These are phyloP conservation scores for Ogataea methanolica DNA, from an alignment of 805 yeast species.

Conservation along the genomic window DNA sequence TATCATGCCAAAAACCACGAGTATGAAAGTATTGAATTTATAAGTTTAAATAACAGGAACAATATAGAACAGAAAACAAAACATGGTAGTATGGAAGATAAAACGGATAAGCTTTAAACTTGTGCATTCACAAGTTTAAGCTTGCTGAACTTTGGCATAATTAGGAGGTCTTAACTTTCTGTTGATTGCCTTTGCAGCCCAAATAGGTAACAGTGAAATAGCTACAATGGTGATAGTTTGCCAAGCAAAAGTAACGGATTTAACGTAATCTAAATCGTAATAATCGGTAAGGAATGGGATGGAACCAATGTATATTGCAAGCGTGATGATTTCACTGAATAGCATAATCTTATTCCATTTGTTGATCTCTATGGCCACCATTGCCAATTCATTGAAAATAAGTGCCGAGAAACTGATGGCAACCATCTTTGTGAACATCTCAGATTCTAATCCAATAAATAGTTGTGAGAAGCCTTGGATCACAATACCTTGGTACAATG, in stretches of 20 bases:
- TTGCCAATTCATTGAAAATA: slow-evolving; percentile 77
- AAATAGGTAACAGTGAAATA: slow-evolving; percentile 80
- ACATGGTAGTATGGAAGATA: background rate
- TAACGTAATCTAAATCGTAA: slow-evolving; percentile 65
- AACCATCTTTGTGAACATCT: slow-evolving; percentile 70
- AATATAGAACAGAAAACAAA: too few species aligned
- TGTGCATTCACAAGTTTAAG: slow-evolving; percentile 22
- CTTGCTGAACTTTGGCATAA: slow-evolving; percentile 93
- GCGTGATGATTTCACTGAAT: slow-evolving; percentile 64
- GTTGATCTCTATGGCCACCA: slow-evolving; percentile 90
- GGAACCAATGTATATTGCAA: slow-evolving; percentile 61
- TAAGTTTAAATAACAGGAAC: too few species aligned
- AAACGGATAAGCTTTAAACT: background rate
- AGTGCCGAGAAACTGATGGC: slow-evolving; percentile 77
- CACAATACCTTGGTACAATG: slow-evolving; percentile 85
- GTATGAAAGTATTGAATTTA: too few species aligned
- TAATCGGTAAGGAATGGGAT: slow-evolving; percentile 87
- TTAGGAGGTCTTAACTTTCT: slow-evolving; percentile 86
- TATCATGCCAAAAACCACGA: too few species aligned
- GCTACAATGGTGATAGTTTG: slow-evolving; percentile 59
- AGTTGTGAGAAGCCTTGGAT: slow-evolving; percentile 80
- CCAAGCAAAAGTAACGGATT: slow-evolving; percentile 60
- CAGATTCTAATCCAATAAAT: slow-evolving; percentile 57
- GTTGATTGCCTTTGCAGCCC: slow-evolving; percentile 74
- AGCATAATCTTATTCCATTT: slow-evolving; percentile 87